Percentiles rank a stretch among this genome's conserved stretches.
Conservation (phyloP, 768 basidiomycete species). For the Boletus barrowsii region DNA sequence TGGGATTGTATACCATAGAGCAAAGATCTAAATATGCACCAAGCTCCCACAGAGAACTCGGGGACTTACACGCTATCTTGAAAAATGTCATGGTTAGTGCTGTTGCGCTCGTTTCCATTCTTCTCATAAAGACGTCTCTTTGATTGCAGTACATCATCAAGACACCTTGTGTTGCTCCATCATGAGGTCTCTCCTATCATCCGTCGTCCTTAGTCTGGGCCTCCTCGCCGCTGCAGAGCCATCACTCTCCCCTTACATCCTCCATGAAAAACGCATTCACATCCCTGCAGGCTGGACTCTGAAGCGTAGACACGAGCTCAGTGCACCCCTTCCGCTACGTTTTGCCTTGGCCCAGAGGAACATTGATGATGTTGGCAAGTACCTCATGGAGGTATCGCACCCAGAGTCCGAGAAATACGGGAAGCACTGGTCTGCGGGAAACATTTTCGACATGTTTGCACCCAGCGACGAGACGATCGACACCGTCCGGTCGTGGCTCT, state of each 20-base stretch:
- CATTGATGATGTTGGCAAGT: conserved; percentile 17
- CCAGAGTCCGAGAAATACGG: conserved; percentile 36
- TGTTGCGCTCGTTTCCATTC: not conserved
- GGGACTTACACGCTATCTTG: not conserved
- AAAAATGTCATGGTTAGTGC: not conserved
- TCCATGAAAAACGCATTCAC: conserved; percentile 40
- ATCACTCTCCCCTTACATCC: conserved; percentile 17
- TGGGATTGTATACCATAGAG: no score
- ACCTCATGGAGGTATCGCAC: conserved; percentile 33
- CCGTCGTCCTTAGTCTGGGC: conserved; percentile 2
- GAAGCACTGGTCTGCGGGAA: conserved; percentile 29
- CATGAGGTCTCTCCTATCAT: conserved; percentile 18
- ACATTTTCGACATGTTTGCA: conserved; percentile 21
- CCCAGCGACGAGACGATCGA: conserved; percentile 22
- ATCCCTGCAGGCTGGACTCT: conserved; percentile 35
- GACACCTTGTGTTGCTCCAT: not conserved
- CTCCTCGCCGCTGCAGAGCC: conserved; percentile 9
- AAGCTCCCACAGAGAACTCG: not conserved
- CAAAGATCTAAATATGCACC: not conserved
- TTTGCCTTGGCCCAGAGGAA: conserved; percentile 27
- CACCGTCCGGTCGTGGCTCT: conserved; percentile 26
- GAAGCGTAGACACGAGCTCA: conserved; percentile 34
- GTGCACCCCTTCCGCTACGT: conserved; percentile 25
- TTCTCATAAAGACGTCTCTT: conserved; percentile 8
- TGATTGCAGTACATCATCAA: not conserved